phyloP scores from a whole-genome alignment of 2,329 filamentous ascomycete genomes.

The Fusarium pininemorale region DNA sequence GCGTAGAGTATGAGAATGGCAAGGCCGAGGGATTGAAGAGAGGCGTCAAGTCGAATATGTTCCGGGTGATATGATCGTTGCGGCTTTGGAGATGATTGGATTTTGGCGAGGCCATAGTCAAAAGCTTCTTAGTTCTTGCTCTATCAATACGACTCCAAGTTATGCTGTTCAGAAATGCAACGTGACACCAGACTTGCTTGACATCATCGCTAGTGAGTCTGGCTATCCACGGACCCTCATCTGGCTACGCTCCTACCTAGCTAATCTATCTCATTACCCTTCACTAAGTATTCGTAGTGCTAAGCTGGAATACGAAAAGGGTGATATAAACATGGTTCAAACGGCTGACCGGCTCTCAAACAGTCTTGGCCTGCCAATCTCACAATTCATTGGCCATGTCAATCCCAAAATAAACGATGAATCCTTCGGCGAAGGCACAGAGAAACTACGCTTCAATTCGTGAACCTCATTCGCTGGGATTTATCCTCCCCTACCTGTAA shows the following conservation, averaged over 20 bases:
- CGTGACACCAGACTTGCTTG: neutral
- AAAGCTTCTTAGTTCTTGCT: neutral
- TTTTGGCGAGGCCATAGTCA: neutral
- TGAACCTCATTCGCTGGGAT: neutral
- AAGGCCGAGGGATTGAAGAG: constrained; percentile 77
- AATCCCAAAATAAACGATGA: neutral
- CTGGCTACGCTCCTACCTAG: neutral
- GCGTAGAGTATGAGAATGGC: constrained; percentile 79
- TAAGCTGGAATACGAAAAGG: too few relatives aligned
- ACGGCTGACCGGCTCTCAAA: neutral
- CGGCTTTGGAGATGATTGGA: neutral
- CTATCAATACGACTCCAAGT: neutral
- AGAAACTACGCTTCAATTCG: neutral
- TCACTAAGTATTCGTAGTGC: neutral
- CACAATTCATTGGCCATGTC: neutral
- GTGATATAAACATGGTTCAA: neutral
- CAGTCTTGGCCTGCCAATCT: neutral
- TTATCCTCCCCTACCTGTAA: neutral
- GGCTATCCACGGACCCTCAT: neutral
- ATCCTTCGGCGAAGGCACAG: neutral
- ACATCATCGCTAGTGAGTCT: neutral
- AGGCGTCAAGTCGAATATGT: constrained; percentile 80
- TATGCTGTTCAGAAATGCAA: neutral
- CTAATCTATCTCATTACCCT: neutral
- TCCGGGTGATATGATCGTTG: constrained; percentile 58